phyloP scores from a whole-genome alignment of 2,329 filamentous ascomycete genomes.

The Calonectria crousiana region DNA sequence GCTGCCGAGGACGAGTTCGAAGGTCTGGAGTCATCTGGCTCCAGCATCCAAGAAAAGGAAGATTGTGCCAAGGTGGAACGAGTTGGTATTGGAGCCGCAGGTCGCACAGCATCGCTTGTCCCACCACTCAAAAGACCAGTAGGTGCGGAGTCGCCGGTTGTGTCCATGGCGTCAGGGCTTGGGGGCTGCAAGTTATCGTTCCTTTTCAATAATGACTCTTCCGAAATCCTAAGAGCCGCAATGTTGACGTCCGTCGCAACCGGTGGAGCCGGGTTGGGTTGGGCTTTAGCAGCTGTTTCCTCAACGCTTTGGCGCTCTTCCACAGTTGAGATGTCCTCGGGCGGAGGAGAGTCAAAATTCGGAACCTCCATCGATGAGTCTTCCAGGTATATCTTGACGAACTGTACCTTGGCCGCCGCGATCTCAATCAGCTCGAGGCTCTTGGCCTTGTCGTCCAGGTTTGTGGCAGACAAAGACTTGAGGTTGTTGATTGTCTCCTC shows the following conservation, averaged over 20 bases:
- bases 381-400: conserved; percentile 72
- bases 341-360: conserved; percentile 27
- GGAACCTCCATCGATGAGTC: conserved; percentile 67
- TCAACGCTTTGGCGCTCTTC: conserved; percentile 25
- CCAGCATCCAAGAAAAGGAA: conserved; percentile 84
- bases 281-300: neutral
- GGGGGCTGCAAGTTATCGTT: conserved; percentile 16
- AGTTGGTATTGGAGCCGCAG: conserved; percentile 63
- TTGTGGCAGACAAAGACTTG: conserved; percentile 67
- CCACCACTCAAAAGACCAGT: neutral
- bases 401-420: conserved; percentile 72
- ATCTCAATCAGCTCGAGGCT: conserved; percentile 68
- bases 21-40: conserved; percentile 59
- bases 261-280: conserved; percentile 29
- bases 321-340: conserved; percentile 31
- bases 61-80: conserved; percentile 78
- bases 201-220: conserved; percentile 9
- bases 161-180: conserved; percentile 35
- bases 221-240: conserved; percentile 35
- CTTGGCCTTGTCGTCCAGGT: conserved; percentile 61
- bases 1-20: conserved; percentile 38
- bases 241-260: conserved; percentile 29
- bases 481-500: conserved; percentile 74
- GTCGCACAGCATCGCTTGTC: conserved; percentile 30
- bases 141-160: conserved; percentile 31